Percentiles rank a stretch among this genome's conserved stretches.
phyloP scores from a whole-genome alignment of 805 yeast species.

The Nakazawaea molendinolei region DNA sequence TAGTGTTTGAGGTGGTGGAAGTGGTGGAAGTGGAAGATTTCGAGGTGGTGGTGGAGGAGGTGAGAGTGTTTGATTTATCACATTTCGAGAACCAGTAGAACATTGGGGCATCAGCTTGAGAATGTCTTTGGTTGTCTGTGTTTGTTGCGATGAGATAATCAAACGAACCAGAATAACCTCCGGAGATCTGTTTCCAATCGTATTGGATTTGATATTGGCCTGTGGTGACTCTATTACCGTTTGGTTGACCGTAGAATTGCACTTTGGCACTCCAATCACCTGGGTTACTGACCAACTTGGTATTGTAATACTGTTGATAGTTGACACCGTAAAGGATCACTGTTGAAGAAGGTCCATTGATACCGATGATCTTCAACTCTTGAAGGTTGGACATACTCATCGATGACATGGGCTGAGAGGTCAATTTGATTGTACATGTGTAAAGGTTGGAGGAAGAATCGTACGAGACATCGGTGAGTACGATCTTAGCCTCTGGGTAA shows the following conservation, averaged over 20 bases:
- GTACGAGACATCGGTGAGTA: neutral
- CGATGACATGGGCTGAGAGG: neutral
- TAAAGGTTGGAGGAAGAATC: neutral
- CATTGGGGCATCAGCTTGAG: conserved; percentile 5
- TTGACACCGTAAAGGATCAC: neutral
- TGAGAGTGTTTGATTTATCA: neutral
- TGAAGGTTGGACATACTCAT: neutral
- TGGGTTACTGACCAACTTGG: neutral
- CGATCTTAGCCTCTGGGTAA: neutral
- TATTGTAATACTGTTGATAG: neutral
- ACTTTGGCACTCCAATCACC: conserved; percentile 1
- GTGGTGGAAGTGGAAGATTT: neutral
- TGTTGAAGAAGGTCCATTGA: neutral
- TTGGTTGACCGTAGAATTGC: neutral
- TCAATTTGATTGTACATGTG: neutral
- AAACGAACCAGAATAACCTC: neutral
- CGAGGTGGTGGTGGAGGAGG: neutral
- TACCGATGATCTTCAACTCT: conserved; percentile 2
- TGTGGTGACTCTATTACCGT: neutral
- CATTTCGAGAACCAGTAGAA: neutral
- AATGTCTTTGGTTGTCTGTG: neutral
- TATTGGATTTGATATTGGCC: conserved; percentile 1
- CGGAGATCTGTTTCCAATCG: neutral
- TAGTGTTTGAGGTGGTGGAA: neutral
- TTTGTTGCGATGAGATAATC: neutral